Evolutionary conservation across 176 grass and related monocot species (phyloP).

Genomic region (Miscanthus lutarioriparius): DNA sequence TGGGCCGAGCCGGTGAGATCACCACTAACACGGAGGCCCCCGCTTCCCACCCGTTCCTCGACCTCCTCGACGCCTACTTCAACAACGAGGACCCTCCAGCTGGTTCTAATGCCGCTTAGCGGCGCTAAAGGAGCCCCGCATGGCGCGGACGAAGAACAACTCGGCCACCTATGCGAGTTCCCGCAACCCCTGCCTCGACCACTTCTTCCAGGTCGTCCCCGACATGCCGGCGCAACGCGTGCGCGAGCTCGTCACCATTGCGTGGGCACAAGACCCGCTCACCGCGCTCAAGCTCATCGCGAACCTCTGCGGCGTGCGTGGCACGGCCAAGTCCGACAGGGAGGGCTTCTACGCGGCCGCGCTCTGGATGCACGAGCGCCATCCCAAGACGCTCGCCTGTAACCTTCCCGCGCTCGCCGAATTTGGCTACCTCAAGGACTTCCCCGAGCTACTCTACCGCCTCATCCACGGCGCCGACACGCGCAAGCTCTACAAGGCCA

Average conservation of each 20-base stretch:
- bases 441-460: background rate
- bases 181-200: background rate
- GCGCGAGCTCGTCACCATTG: background rate
- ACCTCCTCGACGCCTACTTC: no score
- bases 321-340: conserved; percentile 19
- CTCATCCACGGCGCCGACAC: background rate
- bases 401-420: background rate
- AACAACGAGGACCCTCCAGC: no score
- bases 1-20: no score
- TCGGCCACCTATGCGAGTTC: no score
- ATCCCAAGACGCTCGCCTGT: background rate
- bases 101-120: no score
- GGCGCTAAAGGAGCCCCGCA: no score
- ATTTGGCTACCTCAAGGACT: background rate
- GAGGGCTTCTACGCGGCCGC: conserved; percentile 30
- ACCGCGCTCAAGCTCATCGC: conserved; percentile 40
- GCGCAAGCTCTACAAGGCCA: background rate
- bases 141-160: no score
- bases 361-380: conserved; percentile 41
- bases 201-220: background rate
- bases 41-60: no score
- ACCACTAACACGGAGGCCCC: no score
- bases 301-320: conserved; percentile 40
- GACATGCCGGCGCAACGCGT: background rate
- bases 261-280: conserved; percentile 40